phyloP scores from a whole-genome alignment of 139 green algal genomes.

The Coelastrella sp. region DNA sequence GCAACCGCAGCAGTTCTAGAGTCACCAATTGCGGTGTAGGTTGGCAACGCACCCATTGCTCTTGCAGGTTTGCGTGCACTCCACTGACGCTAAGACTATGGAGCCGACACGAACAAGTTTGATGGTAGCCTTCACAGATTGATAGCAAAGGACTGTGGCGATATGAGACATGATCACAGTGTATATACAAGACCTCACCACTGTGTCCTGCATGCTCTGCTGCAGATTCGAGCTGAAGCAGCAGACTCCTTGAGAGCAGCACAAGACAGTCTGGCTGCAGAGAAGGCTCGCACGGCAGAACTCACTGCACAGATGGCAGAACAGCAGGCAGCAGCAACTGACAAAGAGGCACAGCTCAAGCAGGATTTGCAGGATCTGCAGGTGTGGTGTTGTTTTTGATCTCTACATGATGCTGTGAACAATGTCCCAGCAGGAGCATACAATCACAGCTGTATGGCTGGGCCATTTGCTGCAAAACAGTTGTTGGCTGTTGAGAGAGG shows the following conservation, averaged over 20 bases:
- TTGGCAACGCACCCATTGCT: no score
- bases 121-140: no score
- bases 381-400: not conserved
- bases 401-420: not conserved
- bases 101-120: no score
- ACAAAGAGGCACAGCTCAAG: not conserved
- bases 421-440: no score
- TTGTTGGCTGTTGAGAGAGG: no score
- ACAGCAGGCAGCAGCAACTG: not conserved
- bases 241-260: not conserved
- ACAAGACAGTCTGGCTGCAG: not conserved
- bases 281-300: not conserved
- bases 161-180: not conserved
- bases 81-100: no score
- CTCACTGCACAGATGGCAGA: not conserved
- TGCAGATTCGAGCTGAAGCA: slow-evolving; percentile 7
- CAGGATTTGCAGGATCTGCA: not conserved
- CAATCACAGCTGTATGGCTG: no score
- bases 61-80: no score
- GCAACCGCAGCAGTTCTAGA: no score
- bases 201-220: not conserved
- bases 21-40: no score
- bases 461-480: no score
- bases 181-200: not conserved
- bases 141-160: no score